These are phyloP conservation scores for Schizosaccharomyces octosporus DNA, from an alignment of 805 yeast species.

Conservation along the genomic window DNA sequence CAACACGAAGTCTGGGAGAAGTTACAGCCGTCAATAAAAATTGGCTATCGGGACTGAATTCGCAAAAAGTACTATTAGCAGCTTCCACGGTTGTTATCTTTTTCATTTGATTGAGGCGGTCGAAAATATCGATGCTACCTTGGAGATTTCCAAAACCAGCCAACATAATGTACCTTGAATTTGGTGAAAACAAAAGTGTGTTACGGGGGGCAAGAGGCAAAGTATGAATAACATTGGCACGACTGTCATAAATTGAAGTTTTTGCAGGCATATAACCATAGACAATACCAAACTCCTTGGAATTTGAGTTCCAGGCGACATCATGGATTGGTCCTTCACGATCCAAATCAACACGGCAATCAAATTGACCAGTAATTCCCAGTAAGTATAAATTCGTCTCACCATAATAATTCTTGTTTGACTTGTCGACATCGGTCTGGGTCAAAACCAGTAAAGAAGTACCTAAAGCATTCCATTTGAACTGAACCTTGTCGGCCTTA, in stretches of 20 bases:
- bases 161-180: constrained; percentile 67
- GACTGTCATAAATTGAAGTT: constrained; percentile 78
- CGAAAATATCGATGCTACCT: constrained; percentile 86
- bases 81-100: constrained; percentile 71
- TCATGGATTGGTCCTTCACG: constrained; percentile 95
- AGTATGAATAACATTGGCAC: constrained; percentile 67
- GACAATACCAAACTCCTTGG: constrained; percentile 89
- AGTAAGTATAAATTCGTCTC: constrained; percentile 77
- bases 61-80: constrained; percentile 82
- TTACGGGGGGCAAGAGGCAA: constrained; percentile 74
- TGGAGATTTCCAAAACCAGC: constrained; percentile 97
- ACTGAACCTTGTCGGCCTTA: constrained; percentile 80
- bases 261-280: constrained; percentile 96
- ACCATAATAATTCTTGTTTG: constrained; percentile 88
- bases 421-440: constrained; percentile 81
- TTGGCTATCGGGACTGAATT: constrained; percentile 95
- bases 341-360: constrained; percentile 63
- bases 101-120: constrained; percentile 62
- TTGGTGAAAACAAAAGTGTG: constrained; percentile 78
- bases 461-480: constrained; percentile 85
- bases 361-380: constrained; percentile 80
- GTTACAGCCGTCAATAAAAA: constrained; percentile 87
- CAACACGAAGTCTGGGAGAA: constrained; percentile 87
- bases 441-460: constrained; percentile 84
- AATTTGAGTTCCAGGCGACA: constrained; percentile 87